Evolutionary conservation across 2,329 filamentous ascomycete genomes (phyloP), one percentile per base, ranked within the genome.

Genomic region (Pyrenophora graminea): DNA sequence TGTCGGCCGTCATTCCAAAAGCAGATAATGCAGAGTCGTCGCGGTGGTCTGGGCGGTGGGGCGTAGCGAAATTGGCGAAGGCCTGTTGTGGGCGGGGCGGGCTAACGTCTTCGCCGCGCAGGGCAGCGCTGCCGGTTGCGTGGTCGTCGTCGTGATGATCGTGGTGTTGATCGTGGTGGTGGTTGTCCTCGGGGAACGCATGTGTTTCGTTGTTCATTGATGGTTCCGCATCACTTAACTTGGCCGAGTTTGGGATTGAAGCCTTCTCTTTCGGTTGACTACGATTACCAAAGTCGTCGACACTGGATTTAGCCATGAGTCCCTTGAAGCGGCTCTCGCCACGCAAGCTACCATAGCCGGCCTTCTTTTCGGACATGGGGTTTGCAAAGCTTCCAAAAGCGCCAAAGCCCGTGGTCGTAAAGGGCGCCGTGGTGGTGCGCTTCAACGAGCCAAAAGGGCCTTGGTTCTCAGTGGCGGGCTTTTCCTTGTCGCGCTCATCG

Each of bases 331-430:
- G 86, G 70, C 91, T 96, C 68, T 91, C 90, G 2, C 89, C 85
- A 50, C 88, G 81, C 23, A 83, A 74, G 66, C 83, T 86, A 23
- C 85, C 87, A 64, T 88, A 83, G 8, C 81, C 80, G 23, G 83
- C 69, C 62, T 89, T 85, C 76, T 94, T 96, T 47, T 96, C 90
- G 40, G 68, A 41, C 42, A 67, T 69, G 17, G 67, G 32, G 70
- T 74, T 73, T n/a, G 89, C 87, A 72, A 97, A 97, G 65, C 86
- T 94, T 9, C 93, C 93, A 74, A 99, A 99, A 18, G 87, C 87
- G 30, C 93, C 91, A 62, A 89, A 85, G 10, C 84, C 76, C 15
- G 79, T 78, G 41, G 78, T 74, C 59, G 77, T 79, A 49, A 85
- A 71, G 8, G 82, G 82, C 46, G 74, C 79, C 38, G 81, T 85